Evolutionary conservation across 129 eudicot species (phyloP).

Genomic region (Erigeron canadensis): DNA sequence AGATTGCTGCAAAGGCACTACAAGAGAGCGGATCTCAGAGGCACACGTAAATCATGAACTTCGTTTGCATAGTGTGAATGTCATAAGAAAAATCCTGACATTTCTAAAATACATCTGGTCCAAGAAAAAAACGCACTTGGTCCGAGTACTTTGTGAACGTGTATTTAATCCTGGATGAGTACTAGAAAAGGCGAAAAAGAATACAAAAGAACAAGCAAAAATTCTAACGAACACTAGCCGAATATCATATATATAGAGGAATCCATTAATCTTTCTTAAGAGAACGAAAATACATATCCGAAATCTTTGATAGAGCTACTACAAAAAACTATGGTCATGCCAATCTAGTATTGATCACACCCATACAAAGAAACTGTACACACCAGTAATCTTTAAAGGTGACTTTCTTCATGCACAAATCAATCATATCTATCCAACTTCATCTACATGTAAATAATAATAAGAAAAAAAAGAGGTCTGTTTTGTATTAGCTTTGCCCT

Average conservation of each 20-base stretch:
- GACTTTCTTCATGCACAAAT: constrained; percentile 39
- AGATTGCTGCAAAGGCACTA: constrained; percentile 29
- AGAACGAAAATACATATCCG: constrained; percentile 24
- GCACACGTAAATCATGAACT: too few relatives aligned
- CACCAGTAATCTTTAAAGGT: constrained; percentile 36
- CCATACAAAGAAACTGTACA: constrained; percentile 44
- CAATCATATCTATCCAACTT: constrained; percentile 29
- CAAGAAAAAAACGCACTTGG: too few relatives aligned
- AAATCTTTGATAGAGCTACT: constrained; percentile 13
- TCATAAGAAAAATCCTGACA: too few relatives aligned
- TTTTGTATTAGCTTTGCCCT: constrained; percentile 28
- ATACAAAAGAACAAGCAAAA: not conserved
- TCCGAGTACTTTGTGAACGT: too few relatives aligned
- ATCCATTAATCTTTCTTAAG: constrained; percentile 29
- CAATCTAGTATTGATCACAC: constrained; percentile 39
- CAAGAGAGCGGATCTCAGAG: not conserved
- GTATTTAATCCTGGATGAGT: too few relatives aligned
- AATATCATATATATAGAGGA: constrained; percentile 11
- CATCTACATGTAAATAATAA: constrained; percentile 34
- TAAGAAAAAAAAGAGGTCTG: constrained; percentile 12
- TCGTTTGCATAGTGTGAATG: too few relatives aligned
- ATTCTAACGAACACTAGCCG: not conserved
- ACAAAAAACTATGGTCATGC: constrained; percentile 38
- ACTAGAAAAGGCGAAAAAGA: too few relatives aligned
- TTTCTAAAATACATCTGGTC: too few relatives aligned